Evolutionary conservation across 768 basidiomycete genomes (phyloP).

Genomic region (Boletellus ananiceps): DNA sequence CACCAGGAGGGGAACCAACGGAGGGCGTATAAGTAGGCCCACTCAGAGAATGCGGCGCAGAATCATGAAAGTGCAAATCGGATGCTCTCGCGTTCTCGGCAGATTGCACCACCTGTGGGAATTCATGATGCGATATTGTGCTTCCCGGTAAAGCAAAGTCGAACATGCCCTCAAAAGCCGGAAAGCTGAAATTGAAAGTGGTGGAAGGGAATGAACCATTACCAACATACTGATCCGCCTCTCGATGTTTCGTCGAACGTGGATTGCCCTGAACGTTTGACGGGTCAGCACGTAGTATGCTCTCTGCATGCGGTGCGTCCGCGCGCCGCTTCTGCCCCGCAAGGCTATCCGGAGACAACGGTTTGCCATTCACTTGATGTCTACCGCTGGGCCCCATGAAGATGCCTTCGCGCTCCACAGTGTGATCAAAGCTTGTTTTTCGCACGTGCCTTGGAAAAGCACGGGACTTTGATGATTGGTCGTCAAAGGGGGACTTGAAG

Average conservation of each 20-base stretch:
- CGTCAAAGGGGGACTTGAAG: conserved; percentile 32
- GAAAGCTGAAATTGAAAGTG: conserved; percentile 69
- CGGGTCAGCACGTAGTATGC: conserved; percentile 74
- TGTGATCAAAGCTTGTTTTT: conserved; percentile 95
- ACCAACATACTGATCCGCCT: conserved; percentile 38
- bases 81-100: conserved; percentile 26
- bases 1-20: conserved; percentile 26
- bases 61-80: conserved; percentile 31
- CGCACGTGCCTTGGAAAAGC: conserved; percentile 81
- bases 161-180: conserved; percentile 61
- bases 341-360: conserved; percentile 58
- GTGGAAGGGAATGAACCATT: conserved; percentile 59
- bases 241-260: conserved; percentile 26
- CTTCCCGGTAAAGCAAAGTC: conserved; percentile 39
- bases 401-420: conserved; percentile 66
- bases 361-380: conserved; percentile 79
- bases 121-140: conserved; percentile 34
- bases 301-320: conserved; percentile 75
- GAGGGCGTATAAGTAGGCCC: conserved; percentile 35
- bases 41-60: conserved; percentile 28
- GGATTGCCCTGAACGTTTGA: conserved; percentile 45
- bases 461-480: conserved; percentile 38
- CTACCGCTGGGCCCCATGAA: conserved; percentile 56
- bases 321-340: conserved; percentile 76
- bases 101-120: conserved; percentile 31